Conservation (phyloP, 2,329 filamentous ascomycete species). For the Trichoderma citrinoviride region DNA sequence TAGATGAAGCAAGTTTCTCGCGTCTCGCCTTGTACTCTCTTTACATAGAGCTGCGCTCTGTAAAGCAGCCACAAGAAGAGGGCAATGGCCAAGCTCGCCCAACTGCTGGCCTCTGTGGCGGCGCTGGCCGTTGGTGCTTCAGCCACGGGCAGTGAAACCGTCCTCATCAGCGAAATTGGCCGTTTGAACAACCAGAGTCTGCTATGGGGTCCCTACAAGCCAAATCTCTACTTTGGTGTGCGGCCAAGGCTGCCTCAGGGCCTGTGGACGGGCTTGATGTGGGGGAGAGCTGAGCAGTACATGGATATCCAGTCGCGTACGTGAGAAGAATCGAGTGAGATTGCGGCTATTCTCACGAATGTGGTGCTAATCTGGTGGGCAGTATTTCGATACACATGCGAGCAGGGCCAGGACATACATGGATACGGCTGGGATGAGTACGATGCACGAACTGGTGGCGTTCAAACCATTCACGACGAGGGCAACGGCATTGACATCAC, state of each 20-base stretch:
- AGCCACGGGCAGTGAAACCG: constrained; percentile 35
- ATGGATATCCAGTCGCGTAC: constrained; percentile 69
- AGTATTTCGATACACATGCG: constrained; percentile 92
- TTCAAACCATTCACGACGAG: constrained; percentile 87
- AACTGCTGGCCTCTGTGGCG: constrained; percentile 33
- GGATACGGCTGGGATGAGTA: constrained; percentile 99
- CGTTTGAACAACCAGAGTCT: constrained; percentile 74
- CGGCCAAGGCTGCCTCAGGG: constrained; percentile 79
- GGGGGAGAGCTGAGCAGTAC: constrained; percentile 82
- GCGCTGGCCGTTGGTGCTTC: constrained; percentile 29
- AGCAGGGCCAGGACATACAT: constrained; percentile 89
- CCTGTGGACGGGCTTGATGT: constrained; percentile 79
- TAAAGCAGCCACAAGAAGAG: neutral
- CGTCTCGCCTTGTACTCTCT: neutral
- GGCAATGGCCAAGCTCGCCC: constrained; percentile 35
- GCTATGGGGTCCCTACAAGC: constrained; percentile 92
- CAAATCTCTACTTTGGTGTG: constrained; percentile 92
- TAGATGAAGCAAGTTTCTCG: neutral
- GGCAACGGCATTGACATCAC: constrained; percentile 87
- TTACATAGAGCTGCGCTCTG: constrained; percentile 11
- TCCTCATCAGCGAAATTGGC: constrained; percentile 49
- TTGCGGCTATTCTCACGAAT: neutral
- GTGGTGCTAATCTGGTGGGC: constrained; percentile 19
- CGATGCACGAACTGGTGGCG: constrained; percentile 81
- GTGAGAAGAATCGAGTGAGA: constrained; percentile 2